phyloP scores from a whole-genome alignment of 345 rosid species.

The Iberis pinnata region DNA sequence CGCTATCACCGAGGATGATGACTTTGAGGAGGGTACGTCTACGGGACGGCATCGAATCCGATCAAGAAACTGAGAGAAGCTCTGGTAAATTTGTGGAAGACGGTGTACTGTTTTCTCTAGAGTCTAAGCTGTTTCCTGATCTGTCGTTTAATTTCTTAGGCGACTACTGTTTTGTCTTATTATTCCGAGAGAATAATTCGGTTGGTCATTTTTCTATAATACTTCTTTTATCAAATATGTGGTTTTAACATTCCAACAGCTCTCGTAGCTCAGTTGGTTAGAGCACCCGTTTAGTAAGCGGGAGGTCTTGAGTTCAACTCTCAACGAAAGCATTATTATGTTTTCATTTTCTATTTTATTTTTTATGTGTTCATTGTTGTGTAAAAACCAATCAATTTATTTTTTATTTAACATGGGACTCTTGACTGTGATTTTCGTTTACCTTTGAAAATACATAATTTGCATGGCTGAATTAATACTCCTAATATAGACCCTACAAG shows the following conservation, averaged over 20 bases:
- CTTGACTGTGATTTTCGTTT: slow-evolving; percentile 6
- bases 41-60: slow-evolving; percentile 70
- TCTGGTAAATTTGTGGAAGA: slow-evolving; percentile 1
- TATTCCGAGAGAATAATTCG: background rate
- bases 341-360: too few relatives aligned
- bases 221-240: too few relatives aligned
- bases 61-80: slow-evolving; percentile 3
- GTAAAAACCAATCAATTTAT: slow-evolving; percentile 2
- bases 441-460: slow-evolving; percentile 20
- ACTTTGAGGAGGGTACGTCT: slow-evolving; percentile 86
- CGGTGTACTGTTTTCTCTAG: background rate
- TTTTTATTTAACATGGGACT: background rate
- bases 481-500: slow-evolving; percentile 24
- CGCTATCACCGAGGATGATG: slow-evolving; percentile 98
- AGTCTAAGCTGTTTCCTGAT: slow-evolving; percentile 27
- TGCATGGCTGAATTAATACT: slow-evolving; percentile 23
- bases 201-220: too few relatives aligned
- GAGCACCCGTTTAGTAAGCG: slow-evolving; percentile 95
- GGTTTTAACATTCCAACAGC: background rate
- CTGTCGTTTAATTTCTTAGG: slow-evolving; percentile 23
- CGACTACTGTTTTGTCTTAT: slow-evolving; percentile 15
- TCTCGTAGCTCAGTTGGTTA: background rate
- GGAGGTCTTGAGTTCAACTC: slow-evolving; percentile 79
- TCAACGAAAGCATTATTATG: background rate
- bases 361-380: background rate